Evolutionary conservation across 306 rosid species (phyloP).

Genomic region (Casuarina glauca): DNA sequence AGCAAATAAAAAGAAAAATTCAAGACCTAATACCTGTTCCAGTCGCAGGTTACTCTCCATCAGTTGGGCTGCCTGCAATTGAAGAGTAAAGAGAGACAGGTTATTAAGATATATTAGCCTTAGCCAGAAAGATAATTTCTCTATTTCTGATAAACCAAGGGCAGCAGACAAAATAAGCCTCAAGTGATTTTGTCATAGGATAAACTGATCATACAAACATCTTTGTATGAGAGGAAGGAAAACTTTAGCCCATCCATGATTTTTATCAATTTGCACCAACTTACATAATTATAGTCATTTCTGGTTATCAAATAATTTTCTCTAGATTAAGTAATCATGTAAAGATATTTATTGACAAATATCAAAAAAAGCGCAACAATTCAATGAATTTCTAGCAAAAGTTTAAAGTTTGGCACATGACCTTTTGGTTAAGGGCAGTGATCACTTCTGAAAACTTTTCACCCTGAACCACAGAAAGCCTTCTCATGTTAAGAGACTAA

Average conservation of each 20-base stretch:
- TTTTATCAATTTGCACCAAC: too few relatives aligned
- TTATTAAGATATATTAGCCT: too few relatives aligned
- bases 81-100: background rate
- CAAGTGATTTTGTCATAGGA: too few relatives aligned
- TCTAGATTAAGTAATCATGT: background rate
- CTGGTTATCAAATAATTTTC: background rate
- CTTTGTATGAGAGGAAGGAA: conserved; percentile 1
- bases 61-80: conserved; percentile 27
- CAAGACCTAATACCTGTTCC: conserved; percentile 31
- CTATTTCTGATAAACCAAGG: too few relatives aligned
- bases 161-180: too few relatives aligned
- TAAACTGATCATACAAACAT: background rate
- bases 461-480: conserved; percentile 17
- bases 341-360: background rate
- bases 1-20: background rate
- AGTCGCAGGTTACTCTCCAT: conserved; percentile 28
- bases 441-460: conserved; percentile 24
- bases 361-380: background rate
- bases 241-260: background rate
- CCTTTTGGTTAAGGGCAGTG: conserved; percentile 33
- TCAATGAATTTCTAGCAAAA: background rate
- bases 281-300: background rate
- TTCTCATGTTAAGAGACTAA: background rate
- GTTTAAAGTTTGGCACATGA: background rate
- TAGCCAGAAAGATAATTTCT: too few relatives aligned